phyloP scores from a whole-genome alignment of 768 basidiomycete genomes.

The Gloeopeniophorella convolvens region DNA sequence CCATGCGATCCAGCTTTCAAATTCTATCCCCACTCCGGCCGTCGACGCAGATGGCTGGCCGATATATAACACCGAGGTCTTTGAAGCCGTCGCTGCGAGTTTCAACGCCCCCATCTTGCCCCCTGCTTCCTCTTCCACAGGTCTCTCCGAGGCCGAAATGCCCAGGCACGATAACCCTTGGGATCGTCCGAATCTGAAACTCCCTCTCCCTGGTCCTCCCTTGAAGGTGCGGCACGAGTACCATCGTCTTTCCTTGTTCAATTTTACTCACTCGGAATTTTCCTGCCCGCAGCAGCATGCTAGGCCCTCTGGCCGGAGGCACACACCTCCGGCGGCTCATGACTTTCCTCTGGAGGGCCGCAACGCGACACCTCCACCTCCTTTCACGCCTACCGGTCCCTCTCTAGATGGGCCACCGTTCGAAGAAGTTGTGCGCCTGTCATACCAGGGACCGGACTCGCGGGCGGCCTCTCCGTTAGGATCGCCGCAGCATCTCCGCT shows the following conservation, averaged over 20 bases:
- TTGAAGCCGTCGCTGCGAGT: conserved; percentile 9
- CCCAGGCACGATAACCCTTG: not conserved
- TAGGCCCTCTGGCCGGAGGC: not conserved
- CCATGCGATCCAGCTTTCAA: not conserved
- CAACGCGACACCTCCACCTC: conserved; percentile 31
- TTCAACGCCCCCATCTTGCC: not conserved
- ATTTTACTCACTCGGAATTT: not conserved
- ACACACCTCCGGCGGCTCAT: not conserved
- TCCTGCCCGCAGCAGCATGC: not conserved
- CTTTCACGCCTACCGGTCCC: conserved; percentile 33
- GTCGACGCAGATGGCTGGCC: conserved; percentile 16
- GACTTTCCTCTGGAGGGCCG: conserved; percentile 5
- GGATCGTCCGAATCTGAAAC: not conserved
- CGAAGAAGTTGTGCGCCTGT: conserved; percentile 24
- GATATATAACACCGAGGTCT: conserved; percentile 12
- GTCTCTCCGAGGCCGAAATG: not conserved
- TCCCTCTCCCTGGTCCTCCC: not conserved
- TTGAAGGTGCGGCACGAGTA: conserved; percentile 5
- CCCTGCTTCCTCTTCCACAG: conserved; percentile 9
- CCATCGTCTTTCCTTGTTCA: not conserved
- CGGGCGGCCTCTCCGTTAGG: conserved; percentile 21
- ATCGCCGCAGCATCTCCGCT: conserved; percentile 1
- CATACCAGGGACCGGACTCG: conserved; percentile 22
- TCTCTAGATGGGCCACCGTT: conserved; percentile 35
- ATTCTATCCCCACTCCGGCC: not conserved